These are phyloP conservation scores for Emmonsia crescens DNA, from an alignment of 2,329 filamentous ascomycete species.

Conservation along the genomic window DNA sequence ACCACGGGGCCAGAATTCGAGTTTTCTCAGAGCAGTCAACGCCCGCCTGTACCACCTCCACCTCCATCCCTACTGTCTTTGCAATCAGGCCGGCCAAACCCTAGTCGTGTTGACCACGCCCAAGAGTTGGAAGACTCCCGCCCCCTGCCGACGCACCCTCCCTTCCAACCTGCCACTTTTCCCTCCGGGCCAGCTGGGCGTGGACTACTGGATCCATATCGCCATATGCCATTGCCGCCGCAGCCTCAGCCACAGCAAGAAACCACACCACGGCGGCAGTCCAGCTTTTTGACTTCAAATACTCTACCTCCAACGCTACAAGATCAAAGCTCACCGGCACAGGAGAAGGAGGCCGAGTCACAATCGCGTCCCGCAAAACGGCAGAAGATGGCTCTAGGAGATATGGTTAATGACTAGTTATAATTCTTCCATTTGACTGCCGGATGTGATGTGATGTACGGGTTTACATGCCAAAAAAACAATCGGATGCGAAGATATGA, in stretches of 20 bases:
- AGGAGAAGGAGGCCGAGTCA: neutral
- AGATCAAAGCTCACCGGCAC: conserved; percentile 1
- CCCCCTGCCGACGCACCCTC: neutral
- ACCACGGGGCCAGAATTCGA: conserved; percentile 3
- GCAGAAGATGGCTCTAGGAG: conserved; percentile 13
- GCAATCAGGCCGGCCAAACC: neutral
- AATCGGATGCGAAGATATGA: neutral
- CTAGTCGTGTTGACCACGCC: neutral
- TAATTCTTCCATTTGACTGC: neutral
- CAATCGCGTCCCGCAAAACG: conserved; percentile 9
- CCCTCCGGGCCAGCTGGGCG: neutral
- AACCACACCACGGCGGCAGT: neutral
- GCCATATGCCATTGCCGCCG: neutral
- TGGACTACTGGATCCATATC: neutral
- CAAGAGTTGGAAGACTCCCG: neutral
- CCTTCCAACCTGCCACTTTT: neutral
- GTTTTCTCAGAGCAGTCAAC: neutral
- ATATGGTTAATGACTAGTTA: conserved; percentile 14
- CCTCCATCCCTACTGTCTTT: neutral
- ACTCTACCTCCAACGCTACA: neutral
- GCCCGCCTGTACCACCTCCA: neutral
- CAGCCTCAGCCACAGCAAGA: neutral
- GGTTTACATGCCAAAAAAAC: neutral
- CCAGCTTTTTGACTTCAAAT: conserved; percentile 1
- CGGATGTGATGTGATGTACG: neutral